Conservation (phyloP, 2,329 filamentous ascomycete genomes). For the Pyrenophora teres region DNA sequence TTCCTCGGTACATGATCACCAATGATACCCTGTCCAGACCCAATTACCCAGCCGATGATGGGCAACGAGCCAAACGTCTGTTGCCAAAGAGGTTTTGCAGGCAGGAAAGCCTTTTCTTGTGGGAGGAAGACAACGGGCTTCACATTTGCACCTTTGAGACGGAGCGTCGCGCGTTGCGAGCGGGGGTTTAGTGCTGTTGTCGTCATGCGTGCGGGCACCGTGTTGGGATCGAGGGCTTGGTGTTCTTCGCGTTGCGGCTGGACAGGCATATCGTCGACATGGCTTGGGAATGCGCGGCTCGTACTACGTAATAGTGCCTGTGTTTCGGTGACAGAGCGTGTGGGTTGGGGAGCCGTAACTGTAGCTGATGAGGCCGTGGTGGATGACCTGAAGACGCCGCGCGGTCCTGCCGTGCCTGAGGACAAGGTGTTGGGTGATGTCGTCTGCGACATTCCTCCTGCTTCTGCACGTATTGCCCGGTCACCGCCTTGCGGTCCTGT, state of each 20-base stretch:
- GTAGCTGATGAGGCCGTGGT: conserved; percentile 51
- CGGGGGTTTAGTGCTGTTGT: conserved; percentile 29
- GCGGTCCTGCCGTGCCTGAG: conserved; percentile 37
- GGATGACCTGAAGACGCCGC: conserved; percentile 36
- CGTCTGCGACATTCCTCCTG: conserved; percentile 33
- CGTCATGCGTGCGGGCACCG: conserved; percentile 17
- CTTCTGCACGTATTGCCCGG: conserved; percentile 48
- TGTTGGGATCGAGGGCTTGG: conserved; percentile 39
- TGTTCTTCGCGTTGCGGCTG: conserved; percentile 25
- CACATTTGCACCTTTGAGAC: conserved; percentile 41
- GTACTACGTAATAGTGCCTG: conserved; percentile 22
- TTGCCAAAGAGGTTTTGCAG: conserved; percentile 49
- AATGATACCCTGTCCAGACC: conserved; percentile 64
- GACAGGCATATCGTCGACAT: conserved; percentile 23
- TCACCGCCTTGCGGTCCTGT: conserved; percentile 51
- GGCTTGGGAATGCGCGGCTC: conserved; percentile 32
- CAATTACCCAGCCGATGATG: conserved; percentile 54
- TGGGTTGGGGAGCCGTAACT: conserved; percentile 37
- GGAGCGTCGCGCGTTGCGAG: conserved; percentile 31
- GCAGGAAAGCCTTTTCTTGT: conserved; percentile 54
- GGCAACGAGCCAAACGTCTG: conserved; percentile 54
- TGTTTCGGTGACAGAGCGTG: conserved; percentile 17
- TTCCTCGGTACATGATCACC: conserved; percentile 74
- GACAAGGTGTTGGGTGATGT: conserved; percentile 44
- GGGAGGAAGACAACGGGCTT: conserved; percentile 50